Evolutionary conservation across 2,329 filamentous ascomycete species (phyloP).

Genomic region (Apiospora rasikravindrae): DNA sequence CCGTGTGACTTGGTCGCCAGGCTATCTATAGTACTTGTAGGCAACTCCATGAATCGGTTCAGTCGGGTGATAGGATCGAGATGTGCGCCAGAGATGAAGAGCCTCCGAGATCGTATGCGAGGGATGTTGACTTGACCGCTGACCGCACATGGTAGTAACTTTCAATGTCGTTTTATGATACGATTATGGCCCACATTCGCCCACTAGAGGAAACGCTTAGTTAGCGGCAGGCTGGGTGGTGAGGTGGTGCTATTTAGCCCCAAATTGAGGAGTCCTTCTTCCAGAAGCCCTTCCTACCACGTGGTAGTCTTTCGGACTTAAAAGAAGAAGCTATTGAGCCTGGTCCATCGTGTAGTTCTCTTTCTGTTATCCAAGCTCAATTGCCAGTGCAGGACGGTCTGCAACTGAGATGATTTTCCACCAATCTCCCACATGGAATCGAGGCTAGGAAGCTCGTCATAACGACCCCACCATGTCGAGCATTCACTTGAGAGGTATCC

Average conservation of each 20-base stretch:
- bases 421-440: not conserved
- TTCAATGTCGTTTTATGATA: not conserved
- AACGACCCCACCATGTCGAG: not conserved
- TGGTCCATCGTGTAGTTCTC: not conserved
- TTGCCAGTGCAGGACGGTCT: not conserved
- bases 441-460: not conserved
- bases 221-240: not conserved
- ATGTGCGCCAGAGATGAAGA: not conserved
- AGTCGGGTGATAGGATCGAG: not conserved
- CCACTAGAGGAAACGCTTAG: not conserved
- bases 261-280: not conserved
- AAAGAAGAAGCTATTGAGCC: not conserved
- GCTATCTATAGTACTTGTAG: no score
- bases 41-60: not conserved
- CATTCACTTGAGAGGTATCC: not conserved
- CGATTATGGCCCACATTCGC: not conserved
- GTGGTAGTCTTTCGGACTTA: not conserved
- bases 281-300: not conserved
- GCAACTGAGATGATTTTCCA: not conserved
- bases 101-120: not conserved
- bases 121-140: not conserved
- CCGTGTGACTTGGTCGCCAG: not conserved
- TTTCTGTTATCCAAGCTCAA: not conserved
- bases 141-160: not conserved
- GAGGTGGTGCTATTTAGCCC: not conserved